Evolutionary conservation across 192 early-diverging fungal species (phyloP).

Genomic region (Geranomyces michiganensis): DNA sequence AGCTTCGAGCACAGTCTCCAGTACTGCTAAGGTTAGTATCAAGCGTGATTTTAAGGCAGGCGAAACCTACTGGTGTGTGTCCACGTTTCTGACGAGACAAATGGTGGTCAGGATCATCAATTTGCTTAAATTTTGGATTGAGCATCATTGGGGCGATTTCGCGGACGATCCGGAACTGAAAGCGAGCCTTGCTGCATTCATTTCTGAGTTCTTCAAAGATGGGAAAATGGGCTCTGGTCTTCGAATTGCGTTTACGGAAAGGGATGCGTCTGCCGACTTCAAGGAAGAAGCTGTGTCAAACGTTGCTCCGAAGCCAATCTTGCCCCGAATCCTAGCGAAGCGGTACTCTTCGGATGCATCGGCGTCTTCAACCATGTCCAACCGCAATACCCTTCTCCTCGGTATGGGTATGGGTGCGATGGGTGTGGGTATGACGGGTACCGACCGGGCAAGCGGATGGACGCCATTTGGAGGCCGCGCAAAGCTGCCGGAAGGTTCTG

Average conservation of each 20-base stretch:
- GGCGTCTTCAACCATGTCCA: background rate
- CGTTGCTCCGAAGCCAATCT: slow-evolving; percentile 51
- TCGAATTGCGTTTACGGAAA: slow-evolving; percentile 38
- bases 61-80: too few species aligned
- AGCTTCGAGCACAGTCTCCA: slow-evolving; percentile 37
- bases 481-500: slow-evolving; percentile 8
- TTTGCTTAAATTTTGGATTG: slow-evolving; percentile 57
- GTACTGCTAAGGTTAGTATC: slow-evolving; percentile 33
- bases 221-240: slow-evolving; percentile 41
- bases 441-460: slow-evolving; percentile 20
- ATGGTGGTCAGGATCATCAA: slow-evolving; percentile 46
- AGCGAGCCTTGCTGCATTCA: slow-evolving; percentile 38
- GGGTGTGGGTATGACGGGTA: background rate
- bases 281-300: slow-evolving; percentile 8
- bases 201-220: slow-evolving; percentile 43
- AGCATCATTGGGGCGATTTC: slow-evolving; percentile 61
- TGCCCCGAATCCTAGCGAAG: slow-evolving; percentile 49
- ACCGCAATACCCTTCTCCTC: background rate
- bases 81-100: background rate
- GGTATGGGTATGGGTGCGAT: slow-evolving; percentile 1
- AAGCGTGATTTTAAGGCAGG: too few species aligned
- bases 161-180: slow-evolving; percentile 44
- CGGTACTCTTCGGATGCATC: slow-evolving; percentile 41
- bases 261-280: background rate
- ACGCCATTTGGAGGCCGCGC: slow-evolving; percentile 19